Evolutionary conservation across 192 early-diverging fungal genomes (phyloP).

Genomic region (Coemansia sp.): DNA sequence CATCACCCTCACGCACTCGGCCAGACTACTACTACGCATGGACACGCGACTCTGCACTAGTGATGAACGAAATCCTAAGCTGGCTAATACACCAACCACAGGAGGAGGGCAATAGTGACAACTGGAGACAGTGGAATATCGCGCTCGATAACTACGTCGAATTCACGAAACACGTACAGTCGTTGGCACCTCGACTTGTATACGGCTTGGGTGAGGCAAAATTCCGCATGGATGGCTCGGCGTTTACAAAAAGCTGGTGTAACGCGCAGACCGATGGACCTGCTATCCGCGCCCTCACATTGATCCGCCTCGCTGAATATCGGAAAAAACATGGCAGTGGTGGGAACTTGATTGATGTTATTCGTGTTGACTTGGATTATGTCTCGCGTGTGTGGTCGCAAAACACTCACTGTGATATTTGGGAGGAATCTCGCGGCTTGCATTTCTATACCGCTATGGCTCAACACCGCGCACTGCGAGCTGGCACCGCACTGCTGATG

Average conservation of each 20-base stretch:
- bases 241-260: conserved; percentile 60
- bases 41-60: conserved; percentile 69
- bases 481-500: conserved; percentile 63
- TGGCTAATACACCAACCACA: too few relatives aligned
- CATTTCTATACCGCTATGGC: conserved; percentile 75
- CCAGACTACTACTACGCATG: conserved; percentile 81
- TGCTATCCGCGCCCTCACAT: conserved; percentile 51
- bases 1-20: conserved; percentile 42
- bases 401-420: conserved; percentile 64
- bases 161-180: conserved; percentile 38
- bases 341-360: conserved; percentile 35
- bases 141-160: conserved; percentile 24
- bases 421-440: conserved; percentile 75
- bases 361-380: conserved; percentile 68
- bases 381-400: conserved; percentile 56
- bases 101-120: neutral
- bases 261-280: conserved; percentile 74
- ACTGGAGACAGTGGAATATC: neutral
- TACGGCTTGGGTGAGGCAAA: conserved; percentile 69
- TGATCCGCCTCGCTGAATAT: conserved; percentile 6
- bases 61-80: conserved; percentile 56
- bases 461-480: conserved; percentile 61
- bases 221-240: conserved; percentile 61
- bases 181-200: neutral
- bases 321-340: neutral